Conservation (phyloP, 352 stramenopile species). For the Phytophthora quininea region DNA sequence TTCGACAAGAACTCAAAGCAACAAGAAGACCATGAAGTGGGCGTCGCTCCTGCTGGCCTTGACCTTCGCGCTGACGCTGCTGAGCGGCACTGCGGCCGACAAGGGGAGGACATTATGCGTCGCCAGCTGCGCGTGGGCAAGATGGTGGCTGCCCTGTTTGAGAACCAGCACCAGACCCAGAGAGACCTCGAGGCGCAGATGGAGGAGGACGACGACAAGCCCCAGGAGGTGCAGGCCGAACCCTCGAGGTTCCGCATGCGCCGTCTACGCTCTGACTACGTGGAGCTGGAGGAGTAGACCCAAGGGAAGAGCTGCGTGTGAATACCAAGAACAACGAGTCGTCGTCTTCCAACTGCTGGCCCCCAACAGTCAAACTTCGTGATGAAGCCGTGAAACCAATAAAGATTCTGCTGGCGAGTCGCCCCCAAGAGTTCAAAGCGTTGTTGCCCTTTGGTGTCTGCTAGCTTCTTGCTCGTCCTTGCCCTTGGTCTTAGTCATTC, state of each 20-base stretch:
- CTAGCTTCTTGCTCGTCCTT: too few relatives aligned
- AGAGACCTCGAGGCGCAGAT: slow-evolving; percentile 31
- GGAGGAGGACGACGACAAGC: slow-evolving; percentile 35
- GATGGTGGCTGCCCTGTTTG: slow-evolving; percentile 34
- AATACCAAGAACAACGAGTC: too few relatives aligned
- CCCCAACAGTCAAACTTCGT: too few relatives aligned
- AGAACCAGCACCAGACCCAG: slow-evolving; percentile 36
- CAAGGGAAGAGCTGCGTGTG: neutral
- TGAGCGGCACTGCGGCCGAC: slow-evolving; percentile 23
- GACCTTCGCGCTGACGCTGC: slow-evolving; percentile 9
- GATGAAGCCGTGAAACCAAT: too few relatives aligned
- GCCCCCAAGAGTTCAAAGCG: too few relatives aligned
- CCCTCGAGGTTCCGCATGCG: slow-evolving; percentile 34
- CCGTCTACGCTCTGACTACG: slow-evolving; percentile 28
- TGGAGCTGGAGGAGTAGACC: slow-evolving; percentile 15
- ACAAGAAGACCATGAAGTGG: slow-evolving; percentile 25
- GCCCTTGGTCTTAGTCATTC: slow-evolving; percentile 1
- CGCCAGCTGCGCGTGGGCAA: slow-evolving; percentile 36
- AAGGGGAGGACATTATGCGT: slow-evolving; percentile 32
- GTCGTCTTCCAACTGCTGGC: too few relatives aligned
- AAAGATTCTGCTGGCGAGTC: neutral
- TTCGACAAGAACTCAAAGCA: too few relatives aligned
- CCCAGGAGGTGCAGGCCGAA: slow-evolving; percentile 29
- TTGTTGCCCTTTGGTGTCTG: too few relatives aligned
- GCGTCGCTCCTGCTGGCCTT: slow-evolving; percentile 18